These are phyloP conservation scores for Mortierella claussenii DNA, from an alignment of 192 early-diverging fungal genomes.

Conservation along the genomic window DNA sequence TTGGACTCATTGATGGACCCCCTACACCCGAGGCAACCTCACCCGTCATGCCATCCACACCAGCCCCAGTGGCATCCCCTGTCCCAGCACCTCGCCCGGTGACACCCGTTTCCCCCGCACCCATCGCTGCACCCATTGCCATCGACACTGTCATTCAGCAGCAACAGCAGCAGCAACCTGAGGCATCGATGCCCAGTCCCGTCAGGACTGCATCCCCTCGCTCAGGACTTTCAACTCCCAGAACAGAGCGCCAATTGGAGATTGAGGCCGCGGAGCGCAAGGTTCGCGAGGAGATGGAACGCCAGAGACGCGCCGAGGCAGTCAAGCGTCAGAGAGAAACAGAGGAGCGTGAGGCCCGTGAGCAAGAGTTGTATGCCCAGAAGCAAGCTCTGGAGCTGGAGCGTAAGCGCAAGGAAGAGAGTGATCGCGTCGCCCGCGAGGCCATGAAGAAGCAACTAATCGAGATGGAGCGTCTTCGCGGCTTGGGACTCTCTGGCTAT, in stretches of 20 bases:
- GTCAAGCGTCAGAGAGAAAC: conserved; percentile 39
- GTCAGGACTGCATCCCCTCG: conserved; percentile 37
- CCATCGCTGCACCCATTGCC: conserved; percentile 7
- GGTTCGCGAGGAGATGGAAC: conserved; percentile 51
- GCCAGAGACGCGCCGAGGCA: conserved; percentile 42
- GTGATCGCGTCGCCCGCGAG: conserved; percentile 32
- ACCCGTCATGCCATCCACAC: conserved; percentile 28
- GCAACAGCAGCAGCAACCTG: no score
- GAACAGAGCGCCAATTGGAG: conserved; percentile 44
- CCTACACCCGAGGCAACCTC: conserved; percentile 29
- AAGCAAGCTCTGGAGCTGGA: conserved; percentile 39
- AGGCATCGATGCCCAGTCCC: conserved; percentile 29
- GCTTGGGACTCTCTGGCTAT: conserved; percentile 54
- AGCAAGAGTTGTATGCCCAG: conserved; percentile 50
- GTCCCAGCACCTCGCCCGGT: conserved; percentile 36
- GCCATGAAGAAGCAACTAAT: conserved; percentile 55
- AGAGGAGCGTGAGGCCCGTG: conserved; percentile 48
- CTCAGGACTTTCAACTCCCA: conserved; percentile 36
- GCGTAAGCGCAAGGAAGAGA: conserved; percentile 20
- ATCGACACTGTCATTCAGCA: conserved; percentile 25
- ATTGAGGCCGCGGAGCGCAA: conserved; percentile 48
- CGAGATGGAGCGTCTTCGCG: conserved; percentile 54
- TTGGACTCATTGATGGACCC: conserved; percentile 34
- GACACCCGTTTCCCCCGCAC: conserved; percentile 29
- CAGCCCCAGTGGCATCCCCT: conserved; percentile 11